phyloP scores from a whole-genome alignment of 371 early-diverging fungal genomes.

The Mortierella sp. region DNA sequence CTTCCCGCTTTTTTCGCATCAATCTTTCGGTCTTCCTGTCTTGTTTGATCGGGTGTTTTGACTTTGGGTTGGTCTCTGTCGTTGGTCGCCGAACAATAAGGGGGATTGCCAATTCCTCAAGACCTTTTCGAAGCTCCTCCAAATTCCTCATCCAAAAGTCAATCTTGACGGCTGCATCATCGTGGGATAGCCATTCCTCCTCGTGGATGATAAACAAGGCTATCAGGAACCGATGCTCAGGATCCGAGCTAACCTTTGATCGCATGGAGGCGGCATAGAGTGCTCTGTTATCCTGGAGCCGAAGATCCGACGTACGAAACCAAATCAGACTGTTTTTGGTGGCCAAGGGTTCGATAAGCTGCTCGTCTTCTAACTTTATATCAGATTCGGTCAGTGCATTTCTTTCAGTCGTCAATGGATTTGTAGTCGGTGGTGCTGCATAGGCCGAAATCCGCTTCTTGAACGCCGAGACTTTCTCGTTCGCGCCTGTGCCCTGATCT shows the following conservation, averaged over 20 bases:
- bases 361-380: too few relatives aligned
- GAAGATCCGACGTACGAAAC: constrained; percentile 61
- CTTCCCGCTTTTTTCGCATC: constrained; percentile 63
- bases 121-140: constrained; percentile 31
- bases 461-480: too few relatives aligned
- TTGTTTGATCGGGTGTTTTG: constrained; percentile 22
- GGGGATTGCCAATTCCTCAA: constrained; percentile 60
- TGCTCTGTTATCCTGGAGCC: constrained; percentile 59
- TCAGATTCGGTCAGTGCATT: too few relatives aligned
- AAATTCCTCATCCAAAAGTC: constrained; percentile 66
- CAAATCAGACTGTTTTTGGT: constrained; percentile 56
- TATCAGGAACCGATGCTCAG: constrained; percentile 27
- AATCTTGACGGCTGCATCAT: constrained; percentile 61
- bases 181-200: constrained; percentile 64
- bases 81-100: constrained; percentile 53
- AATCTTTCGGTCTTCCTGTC: constrained; percentile 30
- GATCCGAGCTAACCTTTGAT: constrained; percentile 23
- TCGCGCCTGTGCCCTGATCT: too few relatives aligned
- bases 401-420: too few relatives aligned
- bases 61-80: constrained; percentile 34
- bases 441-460: too few relatives aligned
- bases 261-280: constrained; percentile 49
- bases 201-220: constrained; percentile 64
- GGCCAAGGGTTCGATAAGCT: constrained; percentile 7
- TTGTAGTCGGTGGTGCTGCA: too few relatives aligned